Percentiles rank a stretch among this genome's conserved stretches.
These are phyloP conservation scores for Calonectria pseudoreteaudii DNA, from an alignment of 2,329 filamentous ascomycete species.

Conservation along the genomic window DNA sequence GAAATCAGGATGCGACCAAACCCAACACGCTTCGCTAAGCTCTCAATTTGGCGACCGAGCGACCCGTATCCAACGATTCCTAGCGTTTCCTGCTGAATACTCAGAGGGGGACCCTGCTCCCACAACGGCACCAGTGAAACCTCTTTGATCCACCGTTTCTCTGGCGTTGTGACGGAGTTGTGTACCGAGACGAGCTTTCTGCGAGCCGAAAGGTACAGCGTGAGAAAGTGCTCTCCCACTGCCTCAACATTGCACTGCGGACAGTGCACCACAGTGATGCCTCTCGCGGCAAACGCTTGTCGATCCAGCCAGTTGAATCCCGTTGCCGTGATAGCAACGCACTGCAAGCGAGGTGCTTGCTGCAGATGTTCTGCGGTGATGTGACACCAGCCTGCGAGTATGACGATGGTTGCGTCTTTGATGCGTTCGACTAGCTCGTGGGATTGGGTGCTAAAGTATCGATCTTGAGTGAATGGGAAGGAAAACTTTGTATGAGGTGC, in stretches of 20 bases:
- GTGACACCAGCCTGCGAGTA: neutral
- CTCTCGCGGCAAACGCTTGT: neutral
- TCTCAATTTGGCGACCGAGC: neutral
- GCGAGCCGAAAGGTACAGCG: constrained; percentile 3
- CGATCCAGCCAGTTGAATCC: neutral
- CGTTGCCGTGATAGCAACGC: neutral
- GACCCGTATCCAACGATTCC: constrained; percentile 11
- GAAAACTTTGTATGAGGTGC: neutral
- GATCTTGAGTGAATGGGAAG: neutral
- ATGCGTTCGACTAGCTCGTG: neutral
- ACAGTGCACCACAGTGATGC: neutral
- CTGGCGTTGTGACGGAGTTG: neutral
- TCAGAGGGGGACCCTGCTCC: neutral
- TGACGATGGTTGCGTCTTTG: constrained; percentile 1
- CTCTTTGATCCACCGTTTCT: neutral
- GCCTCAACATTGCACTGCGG: constrained; percentile 5
- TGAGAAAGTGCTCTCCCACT: neutral
- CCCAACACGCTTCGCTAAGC: neutral
- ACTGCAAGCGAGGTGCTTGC: neutral
- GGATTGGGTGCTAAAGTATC: neutral
- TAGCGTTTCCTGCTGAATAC: neutral
- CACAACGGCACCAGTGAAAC: neutral
- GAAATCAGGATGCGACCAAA: constrained; percentile 2
- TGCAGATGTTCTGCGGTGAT: neutral
- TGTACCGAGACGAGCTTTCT: constrained; percentile 2